A percentile compares a stretch with the other conserved stretches of the same genome.
Conservation (phyloP, 352 stramenopile genomes). For the Phytophthora nicotianae region DNA sequence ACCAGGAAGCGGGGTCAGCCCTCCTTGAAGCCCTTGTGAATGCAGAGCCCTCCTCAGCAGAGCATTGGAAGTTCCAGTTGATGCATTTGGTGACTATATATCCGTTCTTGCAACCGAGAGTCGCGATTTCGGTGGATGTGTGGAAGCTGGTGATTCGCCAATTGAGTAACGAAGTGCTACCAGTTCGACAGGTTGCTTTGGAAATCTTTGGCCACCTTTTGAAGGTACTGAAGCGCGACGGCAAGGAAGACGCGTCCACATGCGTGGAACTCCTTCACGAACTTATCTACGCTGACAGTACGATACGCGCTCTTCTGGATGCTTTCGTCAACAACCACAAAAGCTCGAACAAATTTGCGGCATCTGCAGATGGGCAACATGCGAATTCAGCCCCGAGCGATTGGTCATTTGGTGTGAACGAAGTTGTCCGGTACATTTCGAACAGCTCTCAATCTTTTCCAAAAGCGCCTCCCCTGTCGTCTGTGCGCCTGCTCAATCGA, state of each 20-base stretch:
- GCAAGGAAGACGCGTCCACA: background rate
- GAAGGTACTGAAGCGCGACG: conserved; percentile 45
- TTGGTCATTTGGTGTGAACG: conserved; percentile 79
- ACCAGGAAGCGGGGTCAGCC: conserved; percentile 5
- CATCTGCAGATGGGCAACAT: conserved; percentile 74
- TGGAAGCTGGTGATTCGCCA: conserved; percentile 63
- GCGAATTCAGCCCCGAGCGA: conserved; percentile 66
- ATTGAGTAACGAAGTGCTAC: conserved; percentile 63
- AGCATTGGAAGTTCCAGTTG: conserved; percentile 82
- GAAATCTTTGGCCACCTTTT: conserved; percentile 59
- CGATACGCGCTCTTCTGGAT: conserved; percentile 47
- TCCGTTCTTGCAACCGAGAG: conserved; percentile 56
- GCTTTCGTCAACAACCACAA: conserved; percentile 68
- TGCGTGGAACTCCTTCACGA: conserved; percentile 28
- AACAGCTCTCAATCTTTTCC: conserved; percentile 51
- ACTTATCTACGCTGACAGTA: conserved; percentile 53
- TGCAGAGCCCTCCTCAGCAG: conserved; percentile 41
- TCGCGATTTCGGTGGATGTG: conserved; percentile 45
- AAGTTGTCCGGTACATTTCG: conserved; percentile 61
- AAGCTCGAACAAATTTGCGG: conserved; percentile 58
- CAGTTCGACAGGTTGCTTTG: conserved; percentile 62
- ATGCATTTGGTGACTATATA: conserved; percentile 76
- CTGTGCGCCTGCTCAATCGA: conserved; percentile 62
- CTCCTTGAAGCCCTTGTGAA: conserved; percentile 44
- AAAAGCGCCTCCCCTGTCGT: conserved; percentile 54